These are phyloP conservation scores for Penicillium goetzii DNA, from an alignment of 495 filamentous ascomycete species.

Conservation along the genomic window DNA sequence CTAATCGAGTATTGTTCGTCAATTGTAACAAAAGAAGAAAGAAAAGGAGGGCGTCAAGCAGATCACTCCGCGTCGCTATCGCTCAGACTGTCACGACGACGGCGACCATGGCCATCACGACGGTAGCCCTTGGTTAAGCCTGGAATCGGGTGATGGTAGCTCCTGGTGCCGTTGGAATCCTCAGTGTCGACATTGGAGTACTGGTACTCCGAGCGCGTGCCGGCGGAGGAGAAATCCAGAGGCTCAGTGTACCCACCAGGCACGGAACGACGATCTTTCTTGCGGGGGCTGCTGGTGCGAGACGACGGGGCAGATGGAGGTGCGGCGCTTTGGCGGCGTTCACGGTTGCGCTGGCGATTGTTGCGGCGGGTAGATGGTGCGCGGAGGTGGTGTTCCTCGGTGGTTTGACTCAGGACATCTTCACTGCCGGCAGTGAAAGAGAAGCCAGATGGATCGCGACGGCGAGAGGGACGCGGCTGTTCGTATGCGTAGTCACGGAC, in stretches of 20 bases:
- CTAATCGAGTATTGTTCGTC: not conserved
- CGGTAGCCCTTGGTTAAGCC: conserved; percentile 63
- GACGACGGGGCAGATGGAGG: conserved; percentile 34
- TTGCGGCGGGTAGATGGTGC: conserved; percentile 44
- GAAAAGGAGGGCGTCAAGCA: not conserved
- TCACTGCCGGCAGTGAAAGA: conserved; percentile 58
- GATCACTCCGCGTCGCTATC: conserved; percentile 52
- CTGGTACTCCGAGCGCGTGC: conserved; percentile 51
- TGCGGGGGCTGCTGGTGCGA: conserved; percentile 45
- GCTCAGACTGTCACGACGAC: conserved; percentile 55
- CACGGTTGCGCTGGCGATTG: conserved; percentile 40
- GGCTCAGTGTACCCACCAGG: conserved; percentile 63
- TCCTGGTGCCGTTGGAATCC: conserved; percentile 70
- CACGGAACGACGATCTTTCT: conserved; percentile 42
- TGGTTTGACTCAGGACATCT: conserved; percentile 56
- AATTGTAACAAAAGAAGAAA: not conserved
- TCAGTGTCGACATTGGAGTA: conserved; percentile 56
- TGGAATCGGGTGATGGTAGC: conserved; percentile 78
- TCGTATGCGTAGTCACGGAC: conserved; percentile 52
- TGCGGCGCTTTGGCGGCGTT: conserved; percentile 29
- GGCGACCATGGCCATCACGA: conserved; percentile 29
- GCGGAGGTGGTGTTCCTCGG: conserved; percentile 52
- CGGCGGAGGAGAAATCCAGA: conserved; percentile 51
- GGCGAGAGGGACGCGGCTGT: conserved; percentile 23
- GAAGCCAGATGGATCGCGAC: conserved; percentile 45